Conservation (phyloP, 805 yeast genomes). For the Candida koratica region DNA sequence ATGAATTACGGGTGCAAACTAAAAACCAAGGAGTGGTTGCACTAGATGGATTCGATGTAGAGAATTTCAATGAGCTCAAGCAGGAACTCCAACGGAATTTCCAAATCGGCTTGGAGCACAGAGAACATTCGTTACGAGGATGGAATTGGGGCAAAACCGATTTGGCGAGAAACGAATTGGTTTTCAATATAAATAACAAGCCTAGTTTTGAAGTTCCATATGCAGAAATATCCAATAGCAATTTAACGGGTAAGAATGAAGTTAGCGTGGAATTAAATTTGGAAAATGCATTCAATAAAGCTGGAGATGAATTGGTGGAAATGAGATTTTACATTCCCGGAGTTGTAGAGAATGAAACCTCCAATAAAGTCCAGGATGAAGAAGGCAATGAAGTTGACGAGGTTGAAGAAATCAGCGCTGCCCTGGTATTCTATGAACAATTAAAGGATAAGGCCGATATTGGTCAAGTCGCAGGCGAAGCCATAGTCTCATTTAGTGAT, state of each 20-base stretch:
- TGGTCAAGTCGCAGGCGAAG: slow-evolving; percentile 92
- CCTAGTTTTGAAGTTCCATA: slow-evolving; percentile 94
- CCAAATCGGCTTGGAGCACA: slow-evolving; percentile 66
- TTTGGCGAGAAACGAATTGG: slow-evolving; percentile 85
- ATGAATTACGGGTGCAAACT: slow-evolving; percentile 84
- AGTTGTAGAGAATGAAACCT: slow-evolving; percentile 50
- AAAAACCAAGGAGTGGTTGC: slow-evolving; percentile 80
- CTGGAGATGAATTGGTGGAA: slow-evolving; percentile 96
- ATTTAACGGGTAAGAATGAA: slow-evolving; percentile 87
- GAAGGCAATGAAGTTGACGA: slow-evolving; percentile 36
- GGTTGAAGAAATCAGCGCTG: slow-evolving; percentile 58
- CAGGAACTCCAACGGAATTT: slow-evolving; percentile 79
- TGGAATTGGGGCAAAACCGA: slow-evolving; percentile 99
- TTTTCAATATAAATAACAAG: slow-evolving; percentile 78
- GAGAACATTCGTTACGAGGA: slow-evolving; percentile 91
- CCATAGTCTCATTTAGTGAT: slow-evolving; percentile 89
- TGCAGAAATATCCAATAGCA: slow-evolving; percentile 71
- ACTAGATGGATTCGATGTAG: slow-evolving; percentile 88
- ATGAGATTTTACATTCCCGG: slow-evolving; percentile 93
- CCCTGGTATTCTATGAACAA: slow-evolving; percentile 83
- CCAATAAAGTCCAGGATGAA: slow-evolving; percentile 20
- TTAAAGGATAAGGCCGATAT: slow-evolving; percentile 90
- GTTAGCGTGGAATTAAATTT: slow-evolving; percentile 84
- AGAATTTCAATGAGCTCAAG: slow-evolving; percentile 76
- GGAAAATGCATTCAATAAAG: slow-evolving; percentile 53